A percentile compares a stretch with the other conserved stretches of the same genome.
Evolutionary conservation across 352 stramenopile genomes (phyloP).

Genomic region (Phytophthora europaea): DNA sequence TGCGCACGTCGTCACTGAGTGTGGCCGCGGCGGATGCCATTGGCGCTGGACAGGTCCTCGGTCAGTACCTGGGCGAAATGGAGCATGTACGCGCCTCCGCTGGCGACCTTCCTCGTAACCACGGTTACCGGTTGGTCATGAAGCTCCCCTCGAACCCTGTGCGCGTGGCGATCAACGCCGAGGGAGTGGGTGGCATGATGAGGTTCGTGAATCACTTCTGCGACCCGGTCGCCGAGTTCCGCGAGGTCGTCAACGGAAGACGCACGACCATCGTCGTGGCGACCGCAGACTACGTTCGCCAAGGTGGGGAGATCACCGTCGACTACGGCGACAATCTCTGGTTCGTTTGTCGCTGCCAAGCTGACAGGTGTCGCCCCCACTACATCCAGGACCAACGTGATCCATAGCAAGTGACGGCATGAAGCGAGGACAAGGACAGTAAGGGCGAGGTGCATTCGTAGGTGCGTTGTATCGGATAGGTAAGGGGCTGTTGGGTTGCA

Average conservation of each 20-base stretch:
- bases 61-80: constrained; percentile 14
- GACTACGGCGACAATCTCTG: constrained; percentile 19
- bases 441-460: not conserved
- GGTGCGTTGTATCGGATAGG: not conserved
- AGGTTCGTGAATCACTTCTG: constrained; percentile 13
- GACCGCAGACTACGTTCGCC: not conserved
- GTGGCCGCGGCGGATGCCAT: constrained; percentile 9
- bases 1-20: not conserved
- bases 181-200: constrained; percentile 9
- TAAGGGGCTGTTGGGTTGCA: not conserved
- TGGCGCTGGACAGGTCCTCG: constrained; percentile 6
- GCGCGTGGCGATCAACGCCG: constrained; percentile 7
- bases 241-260: constrained; percentile 16
- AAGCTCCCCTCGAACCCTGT: not conserved
- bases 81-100: constrained; percentile 1
- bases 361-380: not conserved
- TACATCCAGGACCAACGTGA: constrained; percentile 12
- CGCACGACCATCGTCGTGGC: constrained; percentile 14
- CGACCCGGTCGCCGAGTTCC: constrained; percentile 1
- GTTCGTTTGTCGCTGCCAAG: constrained; percentile 13
- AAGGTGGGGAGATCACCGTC: constrained; percentile 14
- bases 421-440: not conserved
- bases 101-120: not conserved
- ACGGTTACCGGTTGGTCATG: constrained; percentile 1
- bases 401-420: constrained; percentile 1